Evolutionary conservation across 305 asterid species (phyloP), one percentile per base, ranked within the genome.

Genomic region (Solanum hybrid): DNA sequence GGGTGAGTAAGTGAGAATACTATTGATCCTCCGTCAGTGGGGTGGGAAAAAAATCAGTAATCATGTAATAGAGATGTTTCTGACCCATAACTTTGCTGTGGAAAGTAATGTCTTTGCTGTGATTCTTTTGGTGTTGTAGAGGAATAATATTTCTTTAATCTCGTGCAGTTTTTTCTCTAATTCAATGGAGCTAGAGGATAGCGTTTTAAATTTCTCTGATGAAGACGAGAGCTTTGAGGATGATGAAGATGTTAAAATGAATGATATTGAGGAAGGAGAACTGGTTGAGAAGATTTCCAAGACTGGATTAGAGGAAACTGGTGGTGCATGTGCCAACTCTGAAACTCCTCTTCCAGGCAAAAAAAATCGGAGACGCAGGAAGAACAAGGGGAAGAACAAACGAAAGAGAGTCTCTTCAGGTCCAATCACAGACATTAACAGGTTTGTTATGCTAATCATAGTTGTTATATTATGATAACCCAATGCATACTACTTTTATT

Each of bases 211-310:
- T 90, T 88, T 93, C 13, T 91, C 95, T 75, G 93, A 93, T 77
- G 98, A 95, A 56, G 96, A 92, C 37, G 98, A 92, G 87, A 90
- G 89, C 90, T 24, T 90, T 42, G 96, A 92, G 35, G 94, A 92
- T 86, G 94, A 75, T 27, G 91, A 91, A 77, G 98, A 97, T 94
- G 94, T 94, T 88, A 96, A 94, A 90, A 97, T 96, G 98, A 86
- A 91, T 91, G 99, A 96, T 91, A 92, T 92, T 84, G 99, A 96
- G 91, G 99, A 95, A 82, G 99, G 98, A 64, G 98, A 96, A 91
- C 88, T 96, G 32, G 89, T 92, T 31, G 96, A 93, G 82, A 91
- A 89, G 89, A 72, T 88, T 66, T 80, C 94, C 8, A 90, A 92
- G 91, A 92, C 92, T 85, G 94, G 89, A 85, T 89, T 81, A 51